Evolutionary conservation across 306 rosid species (phyloP), one percentile per base, ranked within the genome.

Genomic region (Arachis hypogaea): DNA sequence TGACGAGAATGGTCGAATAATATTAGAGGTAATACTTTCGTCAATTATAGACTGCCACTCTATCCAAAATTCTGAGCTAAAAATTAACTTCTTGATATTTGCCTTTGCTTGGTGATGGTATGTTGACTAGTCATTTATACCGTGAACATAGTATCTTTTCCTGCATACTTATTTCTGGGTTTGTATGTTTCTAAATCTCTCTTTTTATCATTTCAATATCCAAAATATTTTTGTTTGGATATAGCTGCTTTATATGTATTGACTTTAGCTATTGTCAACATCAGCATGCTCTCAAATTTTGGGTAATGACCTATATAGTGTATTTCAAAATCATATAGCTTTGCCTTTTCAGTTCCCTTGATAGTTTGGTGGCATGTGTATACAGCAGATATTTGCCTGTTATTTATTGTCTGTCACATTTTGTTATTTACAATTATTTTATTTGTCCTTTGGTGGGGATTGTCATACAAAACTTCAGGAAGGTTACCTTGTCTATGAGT

Each of bases 401-500:
- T 40, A 55, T 69, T 76, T 46, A 11, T 65, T 42, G 66, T 66
- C 28, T 42, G 7, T 65, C 57, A 72, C 51, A 60, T 63, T 59
- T 56, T 36, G 22, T 44, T 70, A 70, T 81, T 59, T 55, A 44
- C 64, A 75, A 57, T 10, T 63, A 33, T 73, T 72, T 63, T 9
- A 58, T 14, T 66, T 73, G 66, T 71, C 6, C 7, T 57, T 28
- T 22, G 29, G 54, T 46, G 65, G 69, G 66, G 51, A 18, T 72
- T 81, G 77, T 76, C 59, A 51, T 62, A 1, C 64, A 71, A 84
- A 78, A 78, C 65, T 79, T 85, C 97, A 92, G 98, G 99, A 92
- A 84, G 99, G 99, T 60, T 95, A 95, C 89, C 96, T 95, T 54
- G 96, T 92, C 75, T 95, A 90, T 60, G 99, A 95, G 81, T 95